A percentile compares a stretch with the other conserved stretches of the same genome.
Evolutionary conservation across 2,329 filamentous ascomycete species (phyloP).

Genomic region (Pseudogymnoascus sp.): DNA sequence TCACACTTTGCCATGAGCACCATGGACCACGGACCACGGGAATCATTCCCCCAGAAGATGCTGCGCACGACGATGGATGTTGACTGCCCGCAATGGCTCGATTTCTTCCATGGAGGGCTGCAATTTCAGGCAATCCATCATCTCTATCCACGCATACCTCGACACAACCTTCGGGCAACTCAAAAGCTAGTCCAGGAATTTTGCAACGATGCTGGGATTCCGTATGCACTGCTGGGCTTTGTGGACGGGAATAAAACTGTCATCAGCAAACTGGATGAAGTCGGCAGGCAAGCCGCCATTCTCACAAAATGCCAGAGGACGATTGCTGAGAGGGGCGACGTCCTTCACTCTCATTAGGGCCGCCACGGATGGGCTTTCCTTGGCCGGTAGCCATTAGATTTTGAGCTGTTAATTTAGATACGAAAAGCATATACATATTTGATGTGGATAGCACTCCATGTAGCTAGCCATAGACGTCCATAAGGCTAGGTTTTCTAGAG

Average conservation of each 20-base stretch:
- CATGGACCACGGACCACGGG: conserved; percentile 70
- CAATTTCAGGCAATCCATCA: conserved; percentile 90
- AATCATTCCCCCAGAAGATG: conserved; percentile 88
- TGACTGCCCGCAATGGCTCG: conserved; percentile 79
- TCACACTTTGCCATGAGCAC: conserved; percentile 95
- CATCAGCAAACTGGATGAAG: conserved; percentile 66
- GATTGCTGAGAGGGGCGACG: conserved; percentile 27
- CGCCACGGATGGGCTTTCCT: neutral
- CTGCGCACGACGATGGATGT: conserved; percentile 91
- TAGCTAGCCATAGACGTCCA: neutral
- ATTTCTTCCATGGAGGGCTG: conserved; percentile 81
- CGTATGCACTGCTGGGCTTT: conserved; percentile 81
- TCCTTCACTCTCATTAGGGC: conserved; percentile 24
- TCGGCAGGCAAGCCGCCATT: conserved; percentile 72
- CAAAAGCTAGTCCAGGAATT: conserved; percentile 75
- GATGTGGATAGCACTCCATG: neutral
- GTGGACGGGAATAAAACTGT: conserved; percentile 77
- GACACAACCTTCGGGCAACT: conserved; percentile 71
- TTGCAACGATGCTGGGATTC: conserved; percentile 73
- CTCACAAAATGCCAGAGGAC: conserved; percentile 64
- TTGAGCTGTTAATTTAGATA: neutral
- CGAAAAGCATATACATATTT: neutral
- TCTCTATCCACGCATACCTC: conserved; percentile 72
- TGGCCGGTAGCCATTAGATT: neutral
- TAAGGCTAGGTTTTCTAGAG: neutral